Evolutionary conservation across 805 yeast species (phyloP).

Genomic region (Suhomyces faveliae): DNA sequence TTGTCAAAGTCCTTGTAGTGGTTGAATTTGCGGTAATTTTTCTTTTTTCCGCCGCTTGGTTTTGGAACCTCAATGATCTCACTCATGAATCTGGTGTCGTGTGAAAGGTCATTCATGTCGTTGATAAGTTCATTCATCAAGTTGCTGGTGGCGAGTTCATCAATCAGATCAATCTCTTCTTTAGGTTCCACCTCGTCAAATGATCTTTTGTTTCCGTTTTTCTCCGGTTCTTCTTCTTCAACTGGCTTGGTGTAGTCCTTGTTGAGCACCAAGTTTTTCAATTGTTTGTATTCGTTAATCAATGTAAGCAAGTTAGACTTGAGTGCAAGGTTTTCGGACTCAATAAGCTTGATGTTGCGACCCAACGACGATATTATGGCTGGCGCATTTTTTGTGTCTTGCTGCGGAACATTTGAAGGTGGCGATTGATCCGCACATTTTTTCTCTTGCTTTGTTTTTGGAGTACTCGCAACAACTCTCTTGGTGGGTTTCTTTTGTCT

Average conservation of each 20-base stretch:
- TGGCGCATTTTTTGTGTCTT: not conserved
- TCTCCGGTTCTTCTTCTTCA: constrained; percentile 6
- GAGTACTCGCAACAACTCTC: not conserved
- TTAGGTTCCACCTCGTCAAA: constrained; percentile 19
- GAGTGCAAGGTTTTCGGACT: constrained; percentile 34
- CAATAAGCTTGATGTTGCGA: constrained; percentile 19
- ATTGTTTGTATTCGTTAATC: constrained; percentile 40
- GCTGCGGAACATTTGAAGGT: not conserved
- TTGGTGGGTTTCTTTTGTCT: constrained; percentile 6
- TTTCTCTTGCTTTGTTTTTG: not conserved
- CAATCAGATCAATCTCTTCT: constrained; percentile 13
- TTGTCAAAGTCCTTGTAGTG: constrained; percentile 17
- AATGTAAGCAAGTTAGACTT: constrained; percentile 34
- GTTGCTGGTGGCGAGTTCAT: constrained; percentile 9
- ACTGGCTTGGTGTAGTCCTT: not conserved
- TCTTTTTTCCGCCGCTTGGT: constrained; percentile 7
- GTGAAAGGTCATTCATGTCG: constrained; percentile 28
- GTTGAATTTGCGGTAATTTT: constrained; percentile 8
- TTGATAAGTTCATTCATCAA: constrained; percentile 27
- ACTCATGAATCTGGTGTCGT: constrained; percentile 9
- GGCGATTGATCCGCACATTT: not conserved
- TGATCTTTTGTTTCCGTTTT: constrained; percentile 16
- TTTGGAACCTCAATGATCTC: constrained; percentile 3
- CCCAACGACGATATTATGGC: constrained; percentile 5
- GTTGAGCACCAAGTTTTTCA: constrained; percentile 30